Evolutionary conservation across 2,329 filamentous ascomycete genomes (phyloP), one percentile per base, ranked within the genome.

Genomic region (Karstenula rhodostoma): DNA sequence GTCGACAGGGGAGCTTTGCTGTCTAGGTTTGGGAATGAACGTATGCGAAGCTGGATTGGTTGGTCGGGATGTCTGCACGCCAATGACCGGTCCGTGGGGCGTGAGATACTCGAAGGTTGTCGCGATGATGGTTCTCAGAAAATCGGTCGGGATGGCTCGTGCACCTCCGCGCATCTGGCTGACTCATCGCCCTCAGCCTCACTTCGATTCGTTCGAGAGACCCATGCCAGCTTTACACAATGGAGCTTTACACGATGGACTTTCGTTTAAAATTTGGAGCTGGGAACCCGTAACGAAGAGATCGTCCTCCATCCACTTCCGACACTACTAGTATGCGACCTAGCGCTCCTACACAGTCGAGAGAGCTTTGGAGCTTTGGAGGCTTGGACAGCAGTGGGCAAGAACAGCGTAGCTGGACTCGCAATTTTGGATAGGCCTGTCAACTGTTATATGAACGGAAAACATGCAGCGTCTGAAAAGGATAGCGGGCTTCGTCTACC

Each of bases 111-210:
- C 22, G 27, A 33, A 13, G 19, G 9, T 40, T 10, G 33, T 49
- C 46, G 43, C n/a, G 17, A 32, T 44, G 29, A 32, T 52, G 53
- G 59, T 54, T 57, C 51, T 61, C 57, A 63, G 64, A 68, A 67
- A 67, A 66, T 67, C 60, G 48, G 57, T 57, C 61, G 62, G 56
- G 53, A 22, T 50, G 42, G 52, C 56, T 51, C 42, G 25, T 22
- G 51, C 56, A 61, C 50, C 55, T 62, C 63, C 59, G 61, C 57
- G 53, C 53, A 23, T 22, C 25, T 15, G 15, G 37, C 37, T 56
- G 25, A 44, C 27, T 54, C 48, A 51, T 27, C 44, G 13, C 27
- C 47, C 8, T 17, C 10, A 49, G 19, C 27, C 23, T 32, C 25
- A 49, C 27, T 19, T 9, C 27, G 15, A 49, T 4, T 19, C 19